These are phyloP conservation scores for Conticribra weissflogii DNA, from an alignment of 108 stramenopile genomes.

Conservation along the genomic window DNA sequence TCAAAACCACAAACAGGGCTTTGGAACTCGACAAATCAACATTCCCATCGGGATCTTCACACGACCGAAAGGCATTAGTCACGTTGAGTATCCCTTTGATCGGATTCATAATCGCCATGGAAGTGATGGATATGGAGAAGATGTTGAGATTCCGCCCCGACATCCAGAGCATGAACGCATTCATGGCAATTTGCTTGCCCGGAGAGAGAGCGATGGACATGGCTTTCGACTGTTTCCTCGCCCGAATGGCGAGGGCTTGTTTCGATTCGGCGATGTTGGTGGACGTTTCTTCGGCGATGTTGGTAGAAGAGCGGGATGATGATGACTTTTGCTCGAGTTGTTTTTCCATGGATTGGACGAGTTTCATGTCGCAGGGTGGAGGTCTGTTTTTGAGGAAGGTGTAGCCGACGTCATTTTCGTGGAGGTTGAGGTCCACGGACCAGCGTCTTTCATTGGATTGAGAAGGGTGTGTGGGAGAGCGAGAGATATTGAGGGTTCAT, in stretches of 20 bases:
- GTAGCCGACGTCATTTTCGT: slow-evolving; percentile 52
- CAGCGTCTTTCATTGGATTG: slow-evolving; percentile 35
- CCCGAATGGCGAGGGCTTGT: slow-evolving; percentile 59
- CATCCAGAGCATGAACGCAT: slow-evolving; percentile 98
- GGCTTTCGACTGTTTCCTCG: slow-evolving; percentile 68
- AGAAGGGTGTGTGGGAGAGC: neutral
- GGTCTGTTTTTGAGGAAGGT: slow-evolving; percentile 37
- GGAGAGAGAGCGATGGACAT: slow-evolving; percentile 90
- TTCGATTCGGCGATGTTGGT: slow-evolving; percentile 41
- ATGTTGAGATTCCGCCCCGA: slow-evolving; percentile 91
- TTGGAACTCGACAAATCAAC: slow-evolving; percentile 79
- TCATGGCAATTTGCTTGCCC: slow-evolving; percentile 89
- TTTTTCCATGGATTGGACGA: slow-evolving; percentile 41
- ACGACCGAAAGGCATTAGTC: slow-evolving; percentile 61
- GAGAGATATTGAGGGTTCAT: too few relatives aligned
- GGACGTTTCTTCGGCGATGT: slow-evolving; percentile 19
- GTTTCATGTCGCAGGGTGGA: slow-evolving; percentile 36
- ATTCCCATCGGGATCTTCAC: slow-evolving; percentile 65
- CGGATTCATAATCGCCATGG: slow-evolving; percentile 88
- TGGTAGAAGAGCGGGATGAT: slow-evolving; percentile 27
- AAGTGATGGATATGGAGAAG: slow-evolving; percentile 88
- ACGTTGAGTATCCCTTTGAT: slow-evolving; percentile 73
- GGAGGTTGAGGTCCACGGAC: slow-evolving; percentile 59
- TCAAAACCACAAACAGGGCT: slow-evolving; percentile 77
- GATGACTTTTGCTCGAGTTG: slow-evolving; percentile 43